Conservation (phyloP, 352 stramenopile genomes). For the Pythium grandisporangium region DNA sequence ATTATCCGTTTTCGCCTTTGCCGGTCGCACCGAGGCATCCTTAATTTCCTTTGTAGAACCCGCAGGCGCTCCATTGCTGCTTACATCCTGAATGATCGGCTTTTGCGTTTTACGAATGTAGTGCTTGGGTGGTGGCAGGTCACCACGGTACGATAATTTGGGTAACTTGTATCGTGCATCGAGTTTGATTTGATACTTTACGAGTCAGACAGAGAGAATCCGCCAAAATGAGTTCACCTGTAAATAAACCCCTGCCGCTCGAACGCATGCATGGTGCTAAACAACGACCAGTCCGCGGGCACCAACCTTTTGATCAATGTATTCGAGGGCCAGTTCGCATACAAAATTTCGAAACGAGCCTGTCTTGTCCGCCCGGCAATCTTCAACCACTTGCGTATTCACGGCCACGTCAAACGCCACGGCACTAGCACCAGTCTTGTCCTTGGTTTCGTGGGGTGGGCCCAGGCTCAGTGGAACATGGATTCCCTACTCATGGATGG, state of each 20-base stretch:
- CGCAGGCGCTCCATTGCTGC: neutral
- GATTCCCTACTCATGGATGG: conserved; percentile 30
- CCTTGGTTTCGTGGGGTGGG: conserved; percentile 58
- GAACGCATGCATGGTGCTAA: too few relatives aligned
- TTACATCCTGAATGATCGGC: conserved; percentile 70
- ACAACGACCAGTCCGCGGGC: too few relatives aligned
- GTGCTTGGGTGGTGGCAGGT: conserved; percentile 57
- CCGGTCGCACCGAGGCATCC: conserved; percentile 3
- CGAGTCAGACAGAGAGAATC: too few relatives aligned
- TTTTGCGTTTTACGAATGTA: conserved; percentile 69
- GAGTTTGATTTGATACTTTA: conserved; percentile 72
- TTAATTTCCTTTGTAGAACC: conserved; percentile 6
- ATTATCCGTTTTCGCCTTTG: conserved; percentile 17
- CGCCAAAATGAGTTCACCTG: too few relatives aligned
- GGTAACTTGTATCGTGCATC: conserved; percentile 73
- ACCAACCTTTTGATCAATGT: conserved; percentile 70
- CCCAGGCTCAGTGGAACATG: conserved; percentile 68
- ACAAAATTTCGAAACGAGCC: conserved; percentile 77
- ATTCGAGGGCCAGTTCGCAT: conserved; percentile 72
- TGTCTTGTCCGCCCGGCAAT: conserved; percentile 53
- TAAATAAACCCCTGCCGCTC: too few relatives aligned
- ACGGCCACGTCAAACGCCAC: conserved; percentile 74
- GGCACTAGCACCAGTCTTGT: conserved; percentile 50
- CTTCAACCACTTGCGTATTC: conserved; percentile 62
- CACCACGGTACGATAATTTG: conserved; percentile 48